Conservation (phyloP, 2,329 filamentous ascomycete genomes). For the Arthroderma sp. region DNA sequence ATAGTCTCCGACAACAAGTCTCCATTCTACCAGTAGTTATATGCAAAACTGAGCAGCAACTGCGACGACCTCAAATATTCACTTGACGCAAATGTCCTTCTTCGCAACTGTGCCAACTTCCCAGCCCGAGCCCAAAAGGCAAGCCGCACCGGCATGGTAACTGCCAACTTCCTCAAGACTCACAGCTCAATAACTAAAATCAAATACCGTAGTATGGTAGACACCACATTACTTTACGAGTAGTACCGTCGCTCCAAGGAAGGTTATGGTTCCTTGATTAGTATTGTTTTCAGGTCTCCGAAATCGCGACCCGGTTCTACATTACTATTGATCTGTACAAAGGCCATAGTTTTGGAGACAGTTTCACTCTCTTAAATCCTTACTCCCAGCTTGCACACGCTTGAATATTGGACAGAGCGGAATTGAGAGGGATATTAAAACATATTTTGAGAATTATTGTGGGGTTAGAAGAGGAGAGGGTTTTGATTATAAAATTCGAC, state of each 20-base stretch:
- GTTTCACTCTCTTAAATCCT: conserved; percentile 20
- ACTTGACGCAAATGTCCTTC: conserved; percentile 17
- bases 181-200: conserved; percentile 16
- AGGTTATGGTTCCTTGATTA: conserved; percentile 20
- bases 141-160: conserved; percentile 15
- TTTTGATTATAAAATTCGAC: neutral
- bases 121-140: conserved; percentile 15
- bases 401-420: conserved; percentile 13
- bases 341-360: conserved; percentile 22
- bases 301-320: conserved; percentile 21
- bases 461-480: conserved; percentile 14
- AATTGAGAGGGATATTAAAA: conserved; percentile 12
- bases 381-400: conserved; percentile 19
- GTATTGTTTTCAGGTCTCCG: conserved; percentile 17
- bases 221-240: conserved; percentile 15
- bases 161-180: conserved; percentile 17
- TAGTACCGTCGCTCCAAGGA: conserved; percentile 14
- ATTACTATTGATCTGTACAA: conserved; percentile 23
- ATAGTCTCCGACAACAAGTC: neutral
- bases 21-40: conserved; percentile 30
- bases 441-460: conserved; percentile 18
- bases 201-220: conserved; percentile 17
- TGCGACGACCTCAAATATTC: conserved; percentile 18
- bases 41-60: conserved; percentile 12
- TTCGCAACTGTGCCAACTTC: conserved; percentile 18